A percentile compares a stretch with the other conserved stretches of the same genome.
These are phyloP conservation scores for Gossypium thurberi DNA, from an alignment of 345 rosid genomes.

Conservation along the genomic window DNA sequence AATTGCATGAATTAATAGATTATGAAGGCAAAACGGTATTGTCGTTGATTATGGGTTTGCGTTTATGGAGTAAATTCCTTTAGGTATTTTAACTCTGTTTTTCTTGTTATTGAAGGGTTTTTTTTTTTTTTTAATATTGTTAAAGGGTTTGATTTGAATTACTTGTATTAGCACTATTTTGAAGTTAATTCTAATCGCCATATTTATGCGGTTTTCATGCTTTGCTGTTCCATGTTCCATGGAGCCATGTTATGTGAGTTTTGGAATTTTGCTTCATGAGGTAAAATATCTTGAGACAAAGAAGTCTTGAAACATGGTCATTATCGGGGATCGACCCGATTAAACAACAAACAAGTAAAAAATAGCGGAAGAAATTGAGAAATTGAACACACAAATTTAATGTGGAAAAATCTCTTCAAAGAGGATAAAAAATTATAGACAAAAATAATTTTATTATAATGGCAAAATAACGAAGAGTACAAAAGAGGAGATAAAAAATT, in stretches of 20 bases:
- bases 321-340: accelerated
- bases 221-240: not conserved
- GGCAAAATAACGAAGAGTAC: too few relatives aligned
- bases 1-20: constrained; percentile 36
- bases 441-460: too few relatives aligned
- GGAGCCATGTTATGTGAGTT: not conserved
- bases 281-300: too few relatives aligned
- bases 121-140: too few relatives aligned
- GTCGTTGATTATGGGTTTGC: not conserved
- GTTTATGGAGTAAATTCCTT: not conserved
- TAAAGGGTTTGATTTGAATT: not conserved
- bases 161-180: not conserved
- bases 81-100: not conserved
- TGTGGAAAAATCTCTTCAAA: too few relatives aligned
- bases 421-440: too few relatives aligned
- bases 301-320: too few relatives aligned
- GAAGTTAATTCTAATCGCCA: not conserved
- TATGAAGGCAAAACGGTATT: not conserved
- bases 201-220: not conserved
- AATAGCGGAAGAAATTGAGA: too few relatives aligned
- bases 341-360: too few relatives aligned
- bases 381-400: too few relatives aligned
- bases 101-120: too few relatives aligned
- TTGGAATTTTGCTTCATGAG: not conserved
- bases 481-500: too few relatives aligned